phyloP scores from a whole-genome alignment of 352 stramenopile species.

The Saprolegnia diclina region DNA sequence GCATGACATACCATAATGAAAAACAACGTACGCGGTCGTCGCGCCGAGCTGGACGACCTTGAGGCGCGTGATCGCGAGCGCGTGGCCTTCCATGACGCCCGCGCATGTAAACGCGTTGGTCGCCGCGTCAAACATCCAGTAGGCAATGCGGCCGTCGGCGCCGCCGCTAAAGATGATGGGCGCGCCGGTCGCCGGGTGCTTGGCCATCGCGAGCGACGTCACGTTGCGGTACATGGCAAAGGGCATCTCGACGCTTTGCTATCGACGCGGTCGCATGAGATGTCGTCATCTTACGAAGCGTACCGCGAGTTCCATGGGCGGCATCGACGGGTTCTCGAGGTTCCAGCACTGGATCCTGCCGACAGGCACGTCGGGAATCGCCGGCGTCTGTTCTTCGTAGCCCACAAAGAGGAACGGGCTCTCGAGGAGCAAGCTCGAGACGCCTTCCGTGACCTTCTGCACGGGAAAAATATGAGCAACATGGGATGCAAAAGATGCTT shows the following conservation, averaged over 20 bases:
- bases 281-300: background rate
- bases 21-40: constrained; percentile 30
- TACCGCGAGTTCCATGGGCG: constrained; percentile 38
- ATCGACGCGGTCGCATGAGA: background rate
- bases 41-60: constrained; percentile 73
- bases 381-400: constrained; percentile 62
- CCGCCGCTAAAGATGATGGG: constrained; percentile 69
- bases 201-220: constrained; percentile 61
- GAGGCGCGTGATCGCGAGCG: constrained; percentile 70
- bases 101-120: constrained; percentile 70
- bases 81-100: constrained; percentile 68
- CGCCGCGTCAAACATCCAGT: constrained; percentile 71
- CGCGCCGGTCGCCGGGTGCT: constrained; percentile 51
- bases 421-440: constrained; percentile 61
- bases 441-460: constrained; percentile 43
- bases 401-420: constrained; percentile 75
- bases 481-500: background rate
- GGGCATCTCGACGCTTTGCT: constrained; percentile 51
- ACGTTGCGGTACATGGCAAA: constrained; percentile 74
- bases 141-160: constrained; percentile 66
- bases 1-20: background rate
- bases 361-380: constrained; percentile 49
- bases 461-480: background rate
- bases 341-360: constrained; percentile 81
- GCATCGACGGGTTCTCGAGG: constrained; percentile 67